Base-by-base conservation (phyloP, 495 filamentous ascomycete genomes). In the Sporormia fimetaria region DNA sequence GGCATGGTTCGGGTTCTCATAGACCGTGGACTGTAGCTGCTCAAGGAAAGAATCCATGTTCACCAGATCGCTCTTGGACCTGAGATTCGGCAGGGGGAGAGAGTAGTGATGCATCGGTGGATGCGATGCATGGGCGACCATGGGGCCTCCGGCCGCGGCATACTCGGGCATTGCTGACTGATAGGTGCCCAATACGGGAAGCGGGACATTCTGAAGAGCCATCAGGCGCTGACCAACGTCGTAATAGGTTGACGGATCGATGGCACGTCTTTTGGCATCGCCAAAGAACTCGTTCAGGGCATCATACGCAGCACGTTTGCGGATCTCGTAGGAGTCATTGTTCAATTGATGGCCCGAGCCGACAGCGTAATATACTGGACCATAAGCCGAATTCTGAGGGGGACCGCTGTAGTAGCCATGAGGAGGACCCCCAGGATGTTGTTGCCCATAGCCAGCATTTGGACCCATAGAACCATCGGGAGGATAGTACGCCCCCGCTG, bases 261-360 rank as follows among this genome's bases (percentile, higher is more conserved):
- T 80, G 47, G 81, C 74, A 51, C 83, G 81, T 38, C 86, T 80
- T 67, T 95, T 94, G 43, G 80, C 74, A 56, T 86, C 86, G 36
- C 83, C 80, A 51, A 96, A 93, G 67, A 96, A 92, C 50, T 92
- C 86, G 57, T 93, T 86, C 42, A 96, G 63, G 20, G 83, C 83
- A 42, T 95, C 87, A 40, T 83, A 82, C 12, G 76, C 78, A 32
- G 76, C 78, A 29, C 86, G 82, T 68, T 88, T 93, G 44, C 80
- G 72, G 39, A 66, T 69, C 42, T 84, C 77, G 51, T 76, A 78
- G 24, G 63, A 57, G 21, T 64, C 61, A 42, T 65, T 66, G 16
- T 64, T 70, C 33, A 54, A 65, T 39, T 66, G 61, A 33, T 59
- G 47, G 35, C 61, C 59, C 21, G 73, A 71, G 68, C 74, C 69